Base-by-base conservation (phyloP, 164 flowering plant genomes). In the Magnolia sinica region DNA sequence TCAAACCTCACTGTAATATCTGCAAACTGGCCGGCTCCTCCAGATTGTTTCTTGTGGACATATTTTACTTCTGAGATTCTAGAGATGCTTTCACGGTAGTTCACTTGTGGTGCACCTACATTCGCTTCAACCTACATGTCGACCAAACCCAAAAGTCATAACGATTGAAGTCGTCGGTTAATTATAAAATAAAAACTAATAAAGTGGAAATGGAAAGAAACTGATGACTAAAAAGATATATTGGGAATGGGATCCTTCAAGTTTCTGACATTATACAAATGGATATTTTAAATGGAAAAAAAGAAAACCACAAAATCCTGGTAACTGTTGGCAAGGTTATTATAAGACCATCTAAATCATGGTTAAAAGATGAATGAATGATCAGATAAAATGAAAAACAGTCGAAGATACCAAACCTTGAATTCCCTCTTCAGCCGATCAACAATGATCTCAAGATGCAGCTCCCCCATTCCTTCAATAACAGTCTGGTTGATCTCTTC, bases 401-500 rank as follows among this genome's bases (percentile, higher is more conserved):
- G 24, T 68, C n/a, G n/a, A 31, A 70, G n/a, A 58, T 14, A 29
- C 31, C 63, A 23, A 73, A 95, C 99, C 95, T 94, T 94, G 76
- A 78, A 96, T 82, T 96, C 99, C 77, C 99, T 87, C 85, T 92
- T 92, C 51, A 96, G 93, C 45, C 99, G 84, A 79, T 96, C 99
- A 22, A 96, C 97, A 66, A 96, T 94, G 73, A 96, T 96, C 82
- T 96, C 99, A 71, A 96, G 98, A 85, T 96, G 99, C 82, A 96
- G 84, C 82, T 96, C 99, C 74, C 99, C 99, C 98, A 96, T 96
- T 68, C 99, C 99, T 85, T 94, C 97, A 79, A 94, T 96, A 74
- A 96, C 95, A 1, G 98, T 96, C 83, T 94, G 99, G 80, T 91
- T 92, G 72, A 82, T 85, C 82, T 96, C 99, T 76, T 96, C 97